Evolutionary conservation across 1,139 yeast species (phyloP), one percentile per base, ranked within the genome.

Genomic region (Ogataea hybrid): DNA sequence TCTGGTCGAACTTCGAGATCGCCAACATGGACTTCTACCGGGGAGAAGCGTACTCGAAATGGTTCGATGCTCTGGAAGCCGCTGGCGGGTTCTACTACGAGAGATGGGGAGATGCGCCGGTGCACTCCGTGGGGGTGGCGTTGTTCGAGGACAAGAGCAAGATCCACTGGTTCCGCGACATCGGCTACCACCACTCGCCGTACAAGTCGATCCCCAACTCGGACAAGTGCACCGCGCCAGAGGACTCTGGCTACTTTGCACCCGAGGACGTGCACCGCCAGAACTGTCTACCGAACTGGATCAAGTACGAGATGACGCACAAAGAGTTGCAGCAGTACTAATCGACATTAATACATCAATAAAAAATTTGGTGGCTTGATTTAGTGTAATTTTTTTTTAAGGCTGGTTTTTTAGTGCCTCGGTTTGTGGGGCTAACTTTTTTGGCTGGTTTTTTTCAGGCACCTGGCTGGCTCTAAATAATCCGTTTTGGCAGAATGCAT

Each of bases 251-350:
- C 25, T 55, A 60, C 46, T 77, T 79, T 53, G 59, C 75, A 4
- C 67, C 67, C 4, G 70, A 70, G 62, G 63, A 69, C 42, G 62
- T 84, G 46, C 58, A 69, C 23, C 71, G 74, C 42, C 89, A 86
- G 59, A 85, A 85, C 58, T 86, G 95, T 62, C 71, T 83, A 69
- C 77, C 78, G 10, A 77, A 75, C 37, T 86, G 94, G 90, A 71
- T 83, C 41, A 79, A 80, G 53, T 73, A 77, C 54, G 73, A 71
- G 46, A 75, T 78, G 77, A 70, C 71, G 6, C 69, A 63, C 16
- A 63, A 68, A 38, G 66, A 67, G 29, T 47, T 62, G 42, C 62
- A 57, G 39, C 53, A 56, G 37, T 60, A 60, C 39, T 60, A 41
- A 41, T 15, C n/a, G 36, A 15, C 23, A 12, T 16, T 34, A 28